Evolutionary conservation across 257 asterid species (phyloP), one percentile per base, ranked within the genome.

Genomic region (Nicotiana tomentosiformis): DNA sequence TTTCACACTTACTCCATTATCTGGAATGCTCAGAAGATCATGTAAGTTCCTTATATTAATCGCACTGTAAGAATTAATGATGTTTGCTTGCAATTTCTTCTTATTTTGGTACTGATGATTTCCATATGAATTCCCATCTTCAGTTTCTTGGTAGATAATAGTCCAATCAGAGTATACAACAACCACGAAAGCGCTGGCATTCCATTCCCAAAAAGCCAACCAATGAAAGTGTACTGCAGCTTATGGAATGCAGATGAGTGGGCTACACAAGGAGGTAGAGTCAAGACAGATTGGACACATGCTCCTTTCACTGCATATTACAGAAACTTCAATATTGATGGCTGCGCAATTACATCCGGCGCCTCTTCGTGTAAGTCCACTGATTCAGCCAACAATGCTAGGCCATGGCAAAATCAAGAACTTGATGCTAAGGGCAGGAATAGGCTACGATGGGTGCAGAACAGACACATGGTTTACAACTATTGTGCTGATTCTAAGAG

Each of bases 241-340:
- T 69, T 92, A 7, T 92, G 97, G 94, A 66, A 89, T 4, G 95
- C 93, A 2, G 94, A 88, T n/a, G 93, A 88, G 20, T 90, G 93
- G 93, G 93, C 96, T 0, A 90, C 93, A 30, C 93, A 92, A 56
- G 96, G 96, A 30, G 96, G 96, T 5, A 46, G 87, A 20, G 90
- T 92, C 53, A 92, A 89, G 89, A 88, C 92, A 0, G 91, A 92
- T 17, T 92, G 96, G 96, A 60, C 88, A 2, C 62, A 83, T 87
- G 90, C 93, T 20, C 97, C 97, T 5, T 91, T 92, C 83, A 77
- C 84, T 5, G 92, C 88, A 2, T 76, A 62, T 10, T 91, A 89
- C 87, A 81, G 77, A 66, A 84, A 89, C 17, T 83, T 83, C 86
- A 89, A 88, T 39, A 80, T 78, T 55, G 60, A 81, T 49, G 94